Base-by-base conservation (phyloP, 805 yeast species). In the Saccharomyces kudriavzevii region DNA sequence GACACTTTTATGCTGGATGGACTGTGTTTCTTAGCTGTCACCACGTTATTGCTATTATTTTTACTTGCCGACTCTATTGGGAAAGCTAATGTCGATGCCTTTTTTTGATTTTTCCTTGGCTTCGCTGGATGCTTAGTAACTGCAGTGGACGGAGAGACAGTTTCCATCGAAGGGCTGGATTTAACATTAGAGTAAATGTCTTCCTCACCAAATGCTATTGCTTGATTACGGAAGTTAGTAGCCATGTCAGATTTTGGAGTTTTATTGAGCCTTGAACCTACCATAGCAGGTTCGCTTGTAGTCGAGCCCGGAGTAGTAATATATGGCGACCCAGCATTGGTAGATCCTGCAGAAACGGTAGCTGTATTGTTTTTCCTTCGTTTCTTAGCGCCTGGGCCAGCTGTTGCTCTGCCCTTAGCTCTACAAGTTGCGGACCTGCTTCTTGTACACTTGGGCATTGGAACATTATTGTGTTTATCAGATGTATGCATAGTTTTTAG, bases 341-440 rank as follows among this genome's bases (percentile, higher is more conserved):
- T 22, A 3, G 27, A 25, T 45, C 48, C 29, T 10, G 48, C 29
- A 22, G 29, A 25, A 26, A n/a, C 20, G 22, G 48, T 22, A 10
- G 48, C 22, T 22, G 48, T 22, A 45, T 20, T 45, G 8, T 20
- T 45, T 22, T 40, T 20, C 27, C 20, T 46, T 17, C 43, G 22
- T 20, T 17, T 51, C 35, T 49, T 51, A 43, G 24, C 11, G 10
- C 46, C 43, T 20, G 45, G 14, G 25, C 26, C 31, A 14, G 30
- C 31, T 8, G 46, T 26, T 5, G 52, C 48, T 40, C n/a, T 40
- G 6, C 55, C 49, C 14, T 45, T 45, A 14, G 49, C 47, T 46
- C 47, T 51, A 13, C 22, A 28, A 6, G 56, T 50, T 13, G 53
- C 53, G 11, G 56, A 50, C 45, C 30, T 53, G 8, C 55, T 47